These are phyloP conservation scores for Cenchrus americanus DNA, from an alignment of 176 grass and related monocot genomes.

Conservation along the genomic window DNA sequence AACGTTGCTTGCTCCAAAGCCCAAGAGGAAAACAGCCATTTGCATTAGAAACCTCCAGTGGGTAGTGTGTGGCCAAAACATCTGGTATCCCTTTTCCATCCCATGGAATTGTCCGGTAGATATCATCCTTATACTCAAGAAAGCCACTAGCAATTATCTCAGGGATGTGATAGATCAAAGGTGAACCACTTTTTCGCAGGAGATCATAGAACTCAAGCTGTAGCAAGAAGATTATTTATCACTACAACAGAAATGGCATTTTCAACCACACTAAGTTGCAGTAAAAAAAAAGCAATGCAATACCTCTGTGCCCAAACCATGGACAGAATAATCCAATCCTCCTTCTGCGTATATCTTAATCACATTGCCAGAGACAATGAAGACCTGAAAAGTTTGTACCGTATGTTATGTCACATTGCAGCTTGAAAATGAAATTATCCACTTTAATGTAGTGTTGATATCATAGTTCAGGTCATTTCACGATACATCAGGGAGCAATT, in stretches of 20 bases:
- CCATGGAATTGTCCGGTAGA: conserved; percentile 73
- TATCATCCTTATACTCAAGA: conserved; percentile 63
- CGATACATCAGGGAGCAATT: conserved; percentile 21
- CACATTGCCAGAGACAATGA: conserved; percentile 80
- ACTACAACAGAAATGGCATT: conserved; percentile 34
- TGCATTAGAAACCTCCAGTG: conserved; percentile 39
- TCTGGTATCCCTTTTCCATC: conserved; percentile 82
- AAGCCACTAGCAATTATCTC: conserved; percentile 90
- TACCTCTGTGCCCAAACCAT: conserved; percentile 93
- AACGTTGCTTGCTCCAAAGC: conserved; percentile 78
- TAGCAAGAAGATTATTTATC: conserved; percentile 21
- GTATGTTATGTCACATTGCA: conserved; percentile 21
- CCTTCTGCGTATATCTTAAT: conserved; percentile 94
- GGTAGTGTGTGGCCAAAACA: conserved; percentile 62
- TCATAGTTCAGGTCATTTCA: conserved; percentile 20
- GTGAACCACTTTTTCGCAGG: conserved; percentile 60
- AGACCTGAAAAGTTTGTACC: conserved; percentile 64
- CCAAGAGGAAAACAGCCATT: conserved; percentile 77
- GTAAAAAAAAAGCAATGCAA: conserved; percentile 34
- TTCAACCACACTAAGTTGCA: conserved; percentile 9
- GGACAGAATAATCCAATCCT: conserved; percentile 62
- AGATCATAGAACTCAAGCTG: conserved; percentile 94
- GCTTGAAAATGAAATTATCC: conserved; percentile 21
- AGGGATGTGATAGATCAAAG: conserved; percentile 83
- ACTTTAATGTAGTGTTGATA: conserved; percentile 11